These are phyloP conservation scores for Lepiota venenata DNA, from an alignment of 768 basidiomycete species.

Conservation along the genomic window DNA sequence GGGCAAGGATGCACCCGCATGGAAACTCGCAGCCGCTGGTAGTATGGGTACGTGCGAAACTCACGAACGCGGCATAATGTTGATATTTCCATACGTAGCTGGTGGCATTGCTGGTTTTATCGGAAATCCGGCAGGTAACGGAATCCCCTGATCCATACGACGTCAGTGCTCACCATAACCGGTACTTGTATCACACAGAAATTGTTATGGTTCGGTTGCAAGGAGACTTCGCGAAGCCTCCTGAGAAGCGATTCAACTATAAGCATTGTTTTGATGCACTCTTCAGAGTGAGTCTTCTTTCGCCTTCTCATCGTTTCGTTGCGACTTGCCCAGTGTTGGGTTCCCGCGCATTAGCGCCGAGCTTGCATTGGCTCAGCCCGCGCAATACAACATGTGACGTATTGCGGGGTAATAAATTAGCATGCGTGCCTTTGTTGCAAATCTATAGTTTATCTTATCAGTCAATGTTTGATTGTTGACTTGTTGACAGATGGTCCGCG, in stretches of 20 bases:
- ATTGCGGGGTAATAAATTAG: slow-evolving; percentile 12
- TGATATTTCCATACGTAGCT: slow-evolving; percentile 38
- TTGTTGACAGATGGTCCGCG: slow-evolving; percentile 68
- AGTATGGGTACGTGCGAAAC: slow-evolving; percentile 67
- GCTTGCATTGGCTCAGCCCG: background rate
- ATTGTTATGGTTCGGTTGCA: slow-evolving; percentile 88
- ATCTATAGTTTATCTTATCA: slow-evolving; percentile 3
- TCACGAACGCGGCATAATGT: too few species aligned
- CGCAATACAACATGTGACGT: slow-evolving; percentile 9
- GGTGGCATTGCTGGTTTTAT: slow-evolving; percentile 83
- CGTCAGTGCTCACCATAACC: background rate
- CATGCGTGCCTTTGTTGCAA: background rate
- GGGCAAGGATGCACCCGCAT: slow-evolving; percentile 68
- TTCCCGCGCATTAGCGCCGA: background rate
- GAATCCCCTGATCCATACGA: background rate
- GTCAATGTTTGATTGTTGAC: background rate
- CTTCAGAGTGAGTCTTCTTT: slow-evolving; percentile 57
- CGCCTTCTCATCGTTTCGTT: background rate
- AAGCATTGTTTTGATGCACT: slow-evolving; percentile 88
- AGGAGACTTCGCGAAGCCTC: slow-evolving; percentile 86
- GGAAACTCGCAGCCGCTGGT: slow-evolving; percentile 78
- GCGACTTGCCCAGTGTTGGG: background rate
- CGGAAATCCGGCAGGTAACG: slow-evolving; percentile 80
- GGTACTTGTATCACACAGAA: slow-evolving; percentile 37
- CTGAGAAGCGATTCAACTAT: slow-evolving; percentile 87